Evolutionary conservation across 2,329 filamentous ascomycete genomes (phyloP).

Genomic region (Didymella arachidicola): DNA sequence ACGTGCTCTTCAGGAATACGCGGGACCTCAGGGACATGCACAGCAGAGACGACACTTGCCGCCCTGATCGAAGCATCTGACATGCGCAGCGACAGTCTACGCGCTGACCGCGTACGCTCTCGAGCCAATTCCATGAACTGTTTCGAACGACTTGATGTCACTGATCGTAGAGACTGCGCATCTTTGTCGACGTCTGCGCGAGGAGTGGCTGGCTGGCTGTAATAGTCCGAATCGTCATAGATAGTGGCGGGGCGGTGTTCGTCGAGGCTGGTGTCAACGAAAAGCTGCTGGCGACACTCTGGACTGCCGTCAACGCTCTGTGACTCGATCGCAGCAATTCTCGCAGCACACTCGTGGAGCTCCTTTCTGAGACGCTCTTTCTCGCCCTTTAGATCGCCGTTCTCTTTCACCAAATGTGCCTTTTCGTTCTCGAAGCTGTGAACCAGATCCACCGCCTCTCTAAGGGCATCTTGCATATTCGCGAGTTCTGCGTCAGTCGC

Average conservation of each 20-base stretch:
- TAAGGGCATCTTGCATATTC: slow-evolving; percentile 36
- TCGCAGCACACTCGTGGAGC: slow-evolving; percentile 32
- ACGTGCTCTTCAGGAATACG: slow-evolving; percentile 30
- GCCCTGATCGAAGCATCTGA: slow-evolving; percentile 42
- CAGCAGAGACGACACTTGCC: slow-evolving; percentile 21
- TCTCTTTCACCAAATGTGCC: slow-evolving; percentile 28
- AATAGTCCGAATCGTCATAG: slow-evolving; percentile 50
- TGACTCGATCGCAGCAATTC: slow-evolving; percentile 28
- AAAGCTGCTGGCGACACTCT: slow-evolving; percentile 27
- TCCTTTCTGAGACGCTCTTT: slow-evolving; percentile 36
- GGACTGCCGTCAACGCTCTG: slow-evolving; percentile 27
- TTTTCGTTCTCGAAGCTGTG: slow-evolving; percentile 41
- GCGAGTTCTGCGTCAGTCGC: slow-evolving; percentile 40
- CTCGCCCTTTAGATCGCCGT: slow-evolving; percentile 37
- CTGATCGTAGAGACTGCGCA: slow-evolving; percentile 6
- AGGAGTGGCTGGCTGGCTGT: slow-evolving; percentile 47
- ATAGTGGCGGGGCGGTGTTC: slow-evolving; percentile 48
- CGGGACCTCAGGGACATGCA: slow-evolving; percentile 29
- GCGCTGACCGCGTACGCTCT: slow-evolving; percentile 35
- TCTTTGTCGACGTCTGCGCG: slow-evolving; percentile 11
- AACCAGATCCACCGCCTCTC: slow-evolving; percentile 47
- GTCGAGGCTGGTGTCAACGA: slow-evolving; percentile 42
- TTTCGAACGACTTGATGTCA: slow-evolving; percentile 41
- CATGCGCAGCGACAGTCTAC: slow-evolving; percentile 42
- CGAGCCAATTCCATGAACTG: slow-evolving; percentile 41